Base-by-base conservation (phyloP, 805 yeast species). In the Candida nonsorbophila region DNA sequence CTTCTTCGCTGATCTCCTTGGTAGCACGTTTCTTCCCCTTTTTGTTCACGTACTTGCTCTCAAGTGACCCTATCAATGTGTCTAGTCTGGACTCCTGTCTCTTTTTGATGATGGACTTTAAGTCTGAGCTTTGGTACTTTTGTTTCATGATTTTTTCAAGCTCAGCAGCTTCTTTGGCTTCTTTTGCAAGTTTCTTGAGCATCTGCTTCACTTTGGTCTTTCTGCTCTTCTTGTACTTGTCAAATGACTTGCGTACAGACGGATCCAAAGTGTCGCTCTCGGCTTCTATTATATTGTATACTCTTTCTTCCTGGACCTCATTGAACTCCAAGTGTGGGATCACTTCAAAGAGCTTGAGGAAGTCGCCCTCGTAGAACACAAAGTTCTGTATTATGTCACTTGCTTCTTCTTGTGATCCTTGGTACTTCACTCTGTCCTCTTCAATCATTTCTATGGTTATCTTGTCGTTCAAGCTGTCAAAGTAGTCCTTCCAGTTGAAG, bases 301-400 rank as follows among this genome's bases (percentile, higher is more conserved):
- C 65, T 21, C 95, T 66, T 18, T 53, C 55, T 44, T 84, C 94
- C 42, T 79, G 86, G 1, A 49, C 60, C 20, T 63, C 69, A 21
- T 58, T 58, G 24, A 79, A 67, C 37, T 81, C 87, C 29, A 83
- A 66, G 53, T 87, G 95, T 7, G 92, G 82, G 3, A 87, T 79
- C 19, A 67, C 64, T 49, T 85, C 94, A 47, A 86, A 82, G 5
- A 86, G 58, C 28, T 64, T 62, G 25, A 79, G 60, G 43, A 86
- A 73, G 43, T 84, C 84, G 4, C 95, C 95, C 9, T 74, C 68
- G 25, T 67, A 66, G 41, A 64, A 72, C 6, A 62, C 52, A 58
- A 80, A 80, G 27, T 69, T 64, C 25, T 72, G 69, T 24, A 74
- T 34, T n/a, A 87, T 67, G 46, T 87, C 95, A 4, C 58, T 59